Evolutionary conservation across 2,329 filamentous ascomycete genomes (phyloP).

Genomic region (Zymoseptoria tritici): DNA sequence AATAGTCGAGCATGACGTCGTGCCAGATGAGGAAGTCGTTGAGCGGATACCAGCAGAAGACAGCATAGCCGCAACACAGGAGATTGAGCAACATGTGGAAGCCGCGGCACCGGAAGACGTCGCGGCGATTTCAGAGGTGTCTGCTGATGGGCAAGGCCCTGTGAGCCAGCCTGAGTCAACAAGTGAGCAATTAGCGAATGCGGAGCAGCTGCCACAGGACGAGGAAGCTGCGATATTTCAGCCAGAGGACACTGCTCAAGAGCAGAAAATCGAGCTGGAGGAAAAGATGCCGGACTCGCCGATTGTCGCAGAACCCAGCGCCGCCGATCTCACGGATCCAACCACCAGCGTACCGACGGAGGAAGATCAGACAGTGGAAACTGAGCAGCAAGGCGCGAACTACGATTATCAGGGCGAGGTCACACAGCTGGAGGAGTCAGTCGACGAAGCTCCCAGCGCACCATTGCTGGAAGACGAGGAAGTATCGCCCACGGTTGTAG

Average conservation of each 20-base stretch:
- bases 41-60: not conserved
- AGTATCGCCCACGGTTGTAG: constrained; percentile 21
- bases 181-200: not conserved
- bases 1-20: not conserved
- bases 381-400: constrained; percentile 8
- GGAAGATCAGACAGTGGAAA: not conserved
- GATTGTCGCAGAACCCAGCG: not conserved
- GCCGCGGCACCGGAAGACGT: constrained; percentile 6
- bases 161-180: constrained; percentile 6
- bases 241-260: constrained; percentile 15
- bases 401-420: constrained; percentile 44
- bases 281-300: constrained; percentile 10
- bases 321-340: not conserved
- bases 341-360: not conserved
- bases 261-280: constrained; percentile 20
- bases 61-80: constrained; percentile 13
- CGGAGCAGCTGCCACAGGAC: constrained; percentile 7
- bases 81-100: constrained; percentile 4
- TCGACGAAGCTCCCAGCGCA: constrained; percentile 36
- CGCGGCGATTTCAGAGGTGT: constrained; percentile 6
- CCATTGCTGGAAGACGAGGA: constrained; percentile 38
- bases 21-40: not conserved
- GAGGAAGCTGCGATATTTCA: constrained; percentile 20
- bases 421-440: constrained; percentile 39
- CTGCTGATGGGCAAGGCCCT: constrained; percentile 9